A percentile compares a stretch with the other conserved stretches of the same genome.
phyloP scores from a whole-genome alignment of 495 filamentous ascomycete genomes.

The Aspergillus cavernicola region DNA sequence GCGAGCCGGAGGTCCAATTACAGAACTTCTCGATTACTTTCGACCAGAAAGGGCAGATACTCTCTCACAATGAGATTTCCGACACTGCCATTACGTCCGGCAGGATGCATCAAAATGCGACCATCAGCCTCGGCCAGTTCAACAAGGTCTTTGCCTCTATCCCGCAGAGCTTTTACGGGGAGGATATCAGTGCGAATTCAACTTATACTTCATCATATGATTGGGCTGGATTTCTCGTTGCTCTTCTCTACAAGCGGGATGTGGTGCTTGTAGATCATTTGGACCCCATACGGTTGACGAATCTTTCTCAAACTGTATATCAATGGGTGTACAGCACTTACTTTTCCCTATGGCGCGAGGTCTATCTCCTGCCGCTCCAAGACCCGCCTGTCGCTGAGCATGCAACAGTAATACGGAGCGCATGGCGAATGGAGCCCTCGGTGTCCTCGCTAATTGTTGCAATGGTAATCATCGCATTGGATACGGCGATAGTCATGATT shows the following conservation, averaged over 20 bases:
- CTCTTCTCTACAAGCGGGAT: constrained; percentile 33
- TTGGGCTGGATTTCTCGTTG: constrained; percentile 41
- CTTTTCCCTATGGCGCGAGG: constrained; percentile 37
- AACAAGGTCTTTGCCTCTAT: constrained; percentile 42
- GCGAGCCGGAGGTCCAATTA: constrained; percentile 28
- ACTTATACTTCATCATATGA: constrained; percentile 35
- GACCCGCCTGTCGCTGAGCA: constrained; percentile 21
- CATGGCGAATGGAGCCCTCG: constrained; percentile 36
- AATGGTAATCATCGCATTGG: constrained; percentile 33
- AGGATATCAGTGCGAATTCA: constrained; percentile 24
- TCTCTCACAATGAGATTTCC: constrained; percentile 13
- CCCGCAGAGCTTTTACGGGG: constrained; percentile 34
- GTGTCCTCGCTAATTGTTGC: constrained; percentile 30
- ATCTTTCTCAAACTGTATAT: constrained; percentile 33
- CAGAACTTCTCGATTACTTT: constrained; percentile 30
- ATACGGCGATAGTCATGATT: constrained; percentile 35
- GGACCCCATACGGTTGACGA: constrained; percentile 21
- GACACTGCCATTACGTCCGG: constrained; percentile 26
- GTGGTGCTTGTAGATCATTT: constrained; percentile 27
- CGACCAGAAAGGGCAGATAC: constrained; percentile 34
- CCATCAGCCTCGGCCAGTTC: constrained; percentile 38
- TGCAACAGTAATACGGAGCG: constrained; percentile 30
- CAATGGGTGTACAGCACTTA: constrained; percentile 44
- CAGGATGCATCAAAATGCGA: constrained; percentile 38
- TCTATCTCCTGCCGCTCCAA: constrained; percentile 31